phyloP scores from a whole-genome alignment of 192 early-diverging fungal species.

The Coemansia sp. region DNA sequence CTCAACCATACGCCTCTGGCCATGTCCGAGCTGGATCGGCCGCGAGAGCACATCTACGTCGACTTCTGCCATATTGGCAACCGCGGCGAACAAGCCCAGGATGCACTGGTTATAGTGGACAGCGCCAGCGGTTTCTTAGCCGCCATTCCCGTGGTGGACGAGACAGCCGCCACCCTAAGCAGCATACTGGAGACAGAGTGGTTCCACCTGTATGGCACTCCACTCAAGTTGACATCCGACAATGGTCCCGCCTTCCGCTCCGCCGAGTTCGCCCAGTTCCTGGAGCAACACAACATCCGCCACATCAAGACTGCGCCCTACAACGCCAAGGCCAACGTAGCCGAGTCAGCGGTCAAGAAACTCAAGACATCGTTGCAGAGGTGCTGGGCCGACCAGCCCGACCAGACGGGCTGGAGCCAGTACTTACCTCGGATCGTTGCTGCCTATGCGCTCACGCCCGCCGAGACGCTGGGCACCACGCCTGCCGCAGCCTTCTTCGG shows the following conservation, averaged over 20 bases:
- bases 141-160: neutral
- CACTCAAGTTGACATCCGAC: slow-evolving; percentile 8
- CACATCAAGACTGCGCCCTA: slow-evolving; percentile 4
- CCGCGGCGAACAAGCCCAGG: neutral
- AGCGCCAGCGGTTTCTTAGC: slow-evolving; percentile 6
- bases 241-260: slow-evolving; percentile 14
- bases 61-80: slow-evolving; percentile 13
- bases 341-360: slow-evolving; percentile 11
- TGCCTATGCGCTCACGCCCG: slow-evolving; percentile 4
- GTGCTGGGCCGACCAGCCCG: neutral
- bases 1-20: slow-evolving; percentile 2
- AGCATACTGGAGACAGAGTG: neutral
- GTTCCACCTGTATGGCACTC: slow-evolving; percentile 3
- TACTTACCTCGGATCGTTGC: slow-evolving; percentile 12
- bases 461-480: neutral
- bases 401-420: neutral
- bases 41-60: slow-evolving; percentile 17
- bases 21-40: neutral
- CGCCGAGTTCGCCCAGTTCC: neutral
- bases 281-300: neutral
- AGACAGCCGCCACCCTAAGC: neutral
- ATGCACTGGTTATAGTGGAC: slow-evolving; percentile 10
- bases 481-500: neutral
- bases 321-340: slow-evolving; percentile 17
- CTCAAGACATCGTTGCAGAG: slow-evolving; percentile 10